Percentiles rank a stretch among this genome's conserved stretches.
phyloP scores from a whole-genome alignment of 2,329 filamentous ascomycete genomes.

The Epichloe amarillans region DNA sequence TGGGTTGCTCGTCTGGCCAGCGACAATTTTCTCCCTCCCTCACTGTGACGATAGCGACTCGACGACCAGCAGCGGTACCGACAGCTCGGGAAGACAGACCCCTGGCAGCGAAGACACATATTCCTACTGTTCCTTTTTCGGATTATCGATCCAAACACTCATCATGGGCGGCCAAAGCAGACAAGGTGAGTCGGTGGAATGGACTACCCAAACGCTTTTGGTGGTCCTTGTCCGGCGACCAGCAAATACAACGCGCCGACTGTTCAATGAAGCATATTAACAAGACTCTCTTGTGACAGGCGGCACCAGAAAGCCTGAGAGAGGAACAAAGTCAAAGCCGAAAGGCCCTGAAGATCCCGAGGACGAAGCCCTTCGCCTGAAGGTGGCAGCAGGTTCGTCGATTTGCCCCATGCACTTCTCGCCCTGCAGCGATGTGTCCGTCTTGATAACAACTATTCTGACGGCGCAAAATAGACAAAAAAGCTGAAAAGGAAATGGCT shows the following conservation, averaged over 20 bases:
- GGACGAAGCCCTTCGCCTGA: conserved; percentile 68
- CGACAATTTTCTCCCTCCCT: not conserved
- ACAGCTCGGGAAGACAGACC: too few species aligned
- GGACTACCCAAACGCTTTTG: not conserved
- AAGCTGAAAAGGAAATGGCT: conserved; percentile 75
- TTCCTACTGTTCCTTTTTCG: not conserved
- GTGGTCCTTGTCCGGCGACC: too few species aligned
- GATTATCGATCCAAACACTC: not conserved
- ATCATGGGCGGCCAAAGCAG: conserved; percentile 26
- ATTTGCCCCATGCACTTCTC: not conserved
- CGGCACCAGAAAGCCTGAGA: conserved; percentile 74
- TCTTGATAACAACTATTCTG: too few species aligned
- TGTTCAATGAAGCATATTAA: too few species aligned
- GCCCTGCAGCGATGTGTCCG: not conserved
- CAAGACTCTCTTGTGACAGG: conserved; percentile 29
- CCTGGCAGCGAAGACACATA: not conserved
- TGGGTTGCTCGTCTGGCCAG: not conserved
- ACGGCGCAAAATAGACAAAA: conserved; percentile 45
- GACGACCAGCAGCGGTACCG: too few species aligned
- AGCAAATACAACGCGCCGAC: too few species aligned
- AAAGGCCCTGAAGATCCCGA: conserved; percentile 50
- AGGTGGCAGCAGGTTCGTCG: conserved; percentile 67
- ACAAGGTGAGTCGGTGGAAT: conserved; percentile 18
- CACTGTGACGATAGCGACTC: too few species aligned
- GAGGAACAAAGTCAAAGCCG: too few species aligned